A percentile compares a stretch with the other conserved stretches of the same genome.
Conservation (phyloP, 768 basidiomycete genomes). For the Termitomyces sp. region DNA sequence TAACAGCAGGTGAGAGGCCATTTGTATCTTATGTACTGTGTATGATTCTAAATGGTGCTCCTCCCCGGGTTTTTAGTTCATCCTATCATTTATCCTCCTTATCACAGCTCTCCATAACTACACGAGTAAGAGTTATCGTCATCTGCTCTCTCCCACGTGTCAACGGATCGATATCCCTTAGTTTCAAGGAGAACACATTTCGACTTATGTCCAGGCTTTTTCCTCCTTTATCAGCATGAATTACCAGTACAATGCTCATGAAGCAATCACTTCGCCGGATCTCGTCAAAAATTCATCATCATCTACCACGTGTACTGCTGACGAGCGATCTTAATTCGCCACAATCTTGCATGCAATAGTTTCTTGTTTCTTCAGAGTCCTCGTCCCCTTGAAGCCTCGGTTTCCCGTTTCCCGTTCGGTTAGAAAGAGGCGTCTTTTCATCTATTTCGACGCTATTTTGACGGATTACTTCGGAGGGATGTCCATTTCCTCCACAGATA, state of each 20-base stretch:
- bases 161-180: background rate
- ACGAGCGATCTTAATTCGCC: background rate
- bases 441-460: background rate
- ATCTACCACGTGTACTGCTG: background rate
- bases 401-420: conserved; percentile 8
- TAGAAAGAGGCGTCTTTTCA: background rate
- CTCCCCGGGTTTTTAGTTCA: background rate
- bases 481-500: background rate
- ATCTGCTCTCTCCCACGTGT: background rate
- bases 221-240: background rate
- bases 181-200: background rate
- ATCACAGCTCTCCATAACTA: background rate
- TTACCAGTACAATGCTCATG: background rate
- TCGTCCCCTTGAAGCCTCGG: background rate
- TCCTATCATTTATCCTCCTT: background rate
- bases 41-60: background rate
- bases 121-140: background rate
- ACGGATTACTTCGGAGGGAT: conserved; percentile 5
- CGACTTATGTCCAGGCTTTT: background rate
- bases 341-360: background rate
- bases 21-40: background rate
- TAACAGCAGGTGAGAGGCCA: background rate
- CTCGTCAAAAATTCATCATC: too few species aligned
- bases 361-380: conserved; percentile 1
- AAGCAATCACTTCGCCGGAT: too few species aligned